Evolutionary conservation across 805 yeast genomes (phyloP).

Genomic region (Hanseniaspora jakobsenii): DNA sequence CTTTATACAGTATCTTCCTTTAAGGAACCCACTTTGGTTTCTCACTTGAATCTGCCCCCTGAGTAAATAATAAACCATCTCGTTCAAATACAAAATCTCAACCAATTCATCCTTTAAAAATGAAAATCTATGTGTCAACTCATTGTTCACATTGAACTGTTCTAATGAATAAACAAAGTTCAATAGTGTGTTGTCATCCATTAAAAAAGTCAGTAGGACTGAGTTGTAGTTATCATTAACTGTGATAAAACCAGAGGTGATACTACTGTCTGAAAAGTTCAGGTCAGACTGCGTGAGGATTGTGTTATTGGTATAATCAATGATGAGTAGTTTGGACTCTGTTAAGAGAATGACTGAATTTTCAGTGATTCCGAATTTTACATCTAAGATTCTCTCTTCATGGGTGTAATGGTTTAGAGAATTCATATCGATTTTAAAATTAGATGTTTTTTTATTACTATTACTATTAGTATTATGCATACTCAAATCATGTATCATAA

Average conservation of each 20-base stretch:
- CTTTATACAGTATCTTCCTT: background rate
- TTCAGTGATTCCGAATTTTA: constrained; percentile 12
- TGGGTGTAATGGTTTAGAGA: background rate
- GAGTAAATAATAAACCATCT: background rate
- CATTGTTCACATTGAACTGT: background rate
- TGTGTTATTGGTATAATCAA: constrained; percentile 2
- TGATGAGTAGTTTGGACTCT: background rate
- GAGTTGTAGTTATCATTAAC: background rate
- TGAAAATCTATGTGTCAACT: background rate
- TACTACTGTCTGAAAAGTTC: background rate
- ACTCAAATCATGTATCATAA: too few species aligned
- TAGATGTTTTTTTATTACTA: background rate
- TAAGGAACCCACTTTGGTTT: background rate
- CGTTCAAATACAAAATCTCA: background rate
- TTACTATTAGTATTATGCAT: background rate
- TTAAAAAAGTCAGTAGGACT: background rate
- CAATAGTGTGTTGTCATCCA: background rate
- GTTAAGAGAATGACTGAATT: constrained; percentile 2
- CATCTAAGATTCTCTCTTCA: background rate
- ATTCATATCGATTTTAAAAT: background rate
- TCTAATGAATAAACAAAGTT: constrained; percentile 8
- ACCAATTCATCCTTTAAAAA: background rate
- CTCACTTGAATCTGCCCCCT: background rate
- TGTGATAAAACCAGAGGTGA: background rate
- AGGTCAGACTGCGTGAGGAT: background rate